Base-by-base conservation (phyloP, 192 early-diverging fungal species). In the Rhizophagus clarus region DNA sequence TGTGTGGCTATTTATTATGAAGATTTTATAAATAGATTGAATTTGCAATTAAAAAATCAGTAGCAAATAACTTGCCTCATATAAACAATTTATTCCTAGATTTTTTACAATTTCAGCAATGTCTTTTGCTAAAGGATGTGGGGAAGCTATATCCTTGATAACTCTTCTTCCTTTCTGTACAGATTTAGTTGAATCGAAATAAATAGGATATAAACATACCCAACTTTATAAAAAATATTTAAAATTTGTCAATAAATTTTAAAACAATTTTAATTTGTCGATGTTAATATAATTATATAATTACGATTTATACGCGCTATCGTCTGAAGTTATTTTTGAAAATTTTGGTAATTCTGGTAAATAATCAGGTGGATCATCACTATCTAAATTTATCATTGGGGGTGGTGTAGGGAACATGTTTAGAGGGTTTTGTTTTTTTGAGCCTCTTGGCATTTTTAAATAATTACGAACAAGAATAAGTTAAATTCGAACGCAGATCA, bases 121-220 rank as follows among this genome's bases (percentile, higher is more conserved):
- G 62, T 92, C 90, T 60, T 88, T 84, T 3, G 83, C 90, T 34
- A 88, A 84, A 26, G 91, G 91, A 51, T 85, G 80, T 22, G 86
- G 84, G 0, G 92, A 84, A 8, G 90, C 87, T 56, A 85, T 64
- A 8, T 60, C 68, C 40, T 83, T 82, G 15, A 84, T 72, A 68
- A 93, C 87, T 62, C 82, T 87, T 66, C 92, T 91, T 31, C 92
- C 92, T 60, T 87, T 60, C 37, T 83, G 75, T 6, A 89, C 47
- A 0, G 91, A 88, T 64, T 89, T 87, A 5, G 82, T 80, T 28
- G 81, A 82, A 82, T 93, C 90, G 79, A 93, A 90, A 66, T 93
- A 93, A 28, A 85, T 80, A 20, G 92, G 92, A 77, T 93, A 93
- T 5, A 93, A 83, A 76, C 91, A 92, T 37, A 92, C 72, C 92